Conservation (phyloP, 208 protist genomes). For the Leishmania martiniquensis region DNA sequence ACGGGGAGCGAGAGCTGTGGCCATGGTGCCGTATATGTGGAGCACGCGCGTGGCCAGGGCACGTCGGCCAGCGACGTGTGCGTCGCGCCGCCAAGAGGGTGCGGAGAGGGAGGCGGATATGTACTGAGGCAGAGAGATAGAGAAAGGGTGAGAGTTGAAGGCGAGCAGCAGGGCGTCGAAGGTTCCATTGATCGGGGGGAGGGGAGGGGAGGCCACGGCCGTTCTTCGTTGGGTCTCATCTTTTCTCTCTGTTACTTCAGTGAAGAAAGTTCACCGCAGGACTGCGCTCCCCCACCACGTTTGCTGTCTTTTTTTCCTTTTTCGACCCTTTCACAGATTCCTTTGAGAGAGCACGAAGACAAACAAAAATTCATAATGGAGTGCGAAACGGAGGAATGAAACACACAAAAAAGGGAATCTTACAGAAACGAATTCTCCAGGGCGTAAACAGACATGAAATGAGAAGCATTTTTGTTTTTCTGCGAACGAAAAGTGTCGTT, state of each 20-base stretch:
- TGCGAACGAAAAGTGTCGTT: background rate
- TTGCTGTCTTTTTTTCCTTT: background rate
- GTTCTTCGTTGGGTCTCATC: background rate
- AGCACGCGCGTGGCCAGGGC: background rate
- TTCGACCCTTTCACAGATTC: background rate
- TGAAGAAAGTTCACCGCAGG: background rate
- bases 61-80: background rate
- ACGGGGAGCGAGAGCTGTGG: background rate
- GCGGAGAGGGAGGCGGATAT: background rate
- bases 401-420: background rate
- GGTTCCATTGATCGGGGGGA: background rate
- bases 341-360: background rate
- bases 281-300: background rate
- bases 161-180: background rate
- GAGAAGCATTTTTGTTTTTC: background rate
- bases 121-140: background rate
- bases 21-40: background rate
- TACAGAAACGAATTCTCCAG: background rate
- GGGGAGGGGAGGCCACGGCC: background rate
- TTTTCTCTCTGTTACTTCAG: background rate
- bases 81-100: background rate
- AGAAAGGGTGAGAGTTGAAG: background rate
- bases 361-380: background rate
- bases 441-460: background rate
- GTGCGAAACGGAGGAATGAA: background rate